Evolutionary conservation across 1,284 basidiomycete species (phyloP), one percentile per base, ranked within the genome.

Genomic region (Vanrija humicola): DNA sequence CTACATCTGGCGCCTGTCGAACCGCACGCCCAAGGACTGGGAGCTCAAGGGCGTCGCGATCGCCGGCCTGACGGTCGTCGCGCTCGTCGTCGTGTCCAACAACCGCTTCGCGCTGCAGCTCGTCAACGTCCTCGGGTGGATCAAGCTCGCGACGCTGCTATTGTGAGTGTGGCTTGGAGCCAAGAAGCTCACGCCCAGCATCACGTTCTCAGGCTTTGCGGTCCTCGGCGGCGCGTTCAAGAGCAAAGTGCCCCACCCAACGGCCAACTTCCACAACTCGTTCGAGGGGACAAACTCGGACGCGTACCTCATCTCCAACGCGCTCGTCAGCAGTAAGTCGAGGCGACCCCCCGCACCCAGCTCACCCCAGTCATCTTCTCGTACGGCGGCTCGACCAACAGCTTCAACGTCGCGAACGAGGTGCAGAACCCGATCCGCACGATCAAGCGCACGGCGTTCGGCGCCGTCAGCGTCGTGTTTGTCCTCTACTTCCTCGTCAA

Each of bases 341-440:
- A 10, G n/a, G 7, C 2, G 7, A 19, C 7, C 10, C n/a, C 16
- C 39, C 7, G n/a, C n/a, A 10, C 9, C 39, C 39, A 23, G 21
- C 21, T 23, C 21, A 23, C 21, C 6, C 39, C 39, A 19, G n/a
- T 42, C n/a, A 42, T 19, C n/a, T 42, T 19, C 39, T 54, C 50
- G 21, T 63, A 65, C 49, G 53, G 46, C 10, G 81, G 82, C 14
- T 83, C 77, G 64, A 50, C 58, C 23, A 81, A 81, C 58, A 72
- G 78, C 4, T 78, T 80, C 66, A 80, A 80, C 59, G 74, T 82
- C 6, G 56, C 80, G 6, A 77, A 76, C 48, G 82, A 84, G 69
- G 68, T 78, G 42, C 68, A 68, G 44, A 57, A 65, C 47, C 70
- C 70, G 1, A 62, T 71, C 50, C 57, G 59, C 45, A 74, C 72